phyloP scores from a whole-genome alignment of 75 land plant genomes.

The Sequoiadendron giganteum region DNA sequence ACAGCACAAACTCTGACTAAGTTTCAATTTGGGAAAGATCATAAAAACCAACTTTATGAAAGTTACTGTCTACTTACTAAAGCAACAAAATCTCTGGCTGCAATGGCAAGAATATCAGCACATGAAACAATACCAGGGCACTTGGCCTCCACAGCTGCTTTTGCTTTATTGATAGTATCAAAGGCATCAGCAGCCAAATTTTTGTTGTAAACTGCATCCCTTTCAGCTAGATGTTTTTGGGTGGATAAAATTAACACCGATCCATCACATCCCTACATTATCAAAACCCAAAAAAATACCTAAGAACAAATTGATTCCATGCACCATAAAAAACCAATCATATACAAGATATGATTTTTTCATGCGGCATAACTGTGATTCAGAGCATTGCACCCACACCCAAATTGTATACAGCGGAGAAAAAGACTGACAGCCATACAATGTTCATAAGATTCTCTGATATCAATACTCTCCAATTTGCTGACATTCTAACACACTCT shows the following conservation, averaged over 20 bases:
- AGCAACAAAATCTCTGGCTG: constrained; percentile 18
- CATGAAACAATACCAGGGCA: constrained; percentile 28
- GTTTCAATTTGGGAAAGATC: background rate
- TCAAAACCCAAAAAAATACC: background rate
- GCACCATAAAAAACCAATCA: background rate
- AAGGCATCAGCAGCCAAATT: constrained; percentile 16
- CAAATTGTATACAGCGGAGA: background rate
- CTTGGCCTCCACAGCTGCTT: constrained; percentile 19
- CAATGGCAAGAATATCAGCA: constrained; percentile 28
- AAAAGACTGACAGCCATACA: background rate
- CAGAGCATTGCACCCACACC: background rate
- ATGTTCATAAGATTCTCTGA: background rate
- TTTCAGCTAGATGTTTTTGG: constrained; percentile 14
- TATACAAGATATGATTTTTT: background rate
- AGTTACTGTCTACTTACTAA: background rate
- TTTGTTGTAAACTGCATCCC: constrained; percentile 19
- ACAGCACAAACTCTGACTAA: background rate
- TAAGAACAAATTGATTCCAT: background rate
- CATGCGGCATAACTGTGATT: background rate
- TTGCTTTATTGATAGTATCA: constrained; percentile 9
- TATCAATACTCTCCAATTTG: too few species aligned
- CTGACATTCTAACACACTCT: background rate
- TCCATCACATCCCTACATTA: constrained; percentile 28
- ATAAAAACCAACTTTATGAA: background rate
- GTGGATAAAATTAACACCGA: constrained; percentile 21